Conservation (phyloP, 139 green algal species). For the Tetratostichococcus sp. region DNA sequence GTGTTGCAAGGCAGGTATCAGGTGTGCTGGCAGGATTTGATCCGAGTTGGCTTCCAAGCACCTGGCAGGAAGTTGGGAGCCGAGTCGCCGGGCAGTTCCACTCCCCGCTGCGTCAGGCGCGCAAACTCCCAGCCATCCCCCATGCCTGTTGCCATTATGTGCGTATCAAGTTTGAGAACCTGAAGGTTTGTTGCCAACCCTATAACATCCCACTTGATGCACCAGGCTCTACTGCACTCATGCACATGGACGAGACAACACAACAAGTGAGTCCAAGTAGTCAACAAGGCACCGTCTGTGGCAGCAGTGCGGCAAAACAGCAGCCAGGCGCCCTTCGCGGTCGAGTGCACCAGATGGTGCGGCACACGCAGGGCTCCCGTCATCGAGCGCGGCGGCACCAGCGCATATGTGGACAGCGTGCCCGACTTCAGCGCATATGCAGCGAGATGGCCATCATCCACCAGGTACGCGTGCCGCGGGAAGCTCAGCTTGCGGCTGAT, state of each 20-base stretch:
- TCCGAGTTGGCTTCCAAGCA: too few species aligned
- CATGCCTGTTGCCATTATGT: neutral
- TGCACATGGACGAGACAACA: too few species aligned
- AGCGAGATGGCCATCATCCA: constrained; percentile 15
- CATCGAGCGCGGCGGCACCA: neutral
- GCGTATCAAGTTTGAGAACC: neutral
- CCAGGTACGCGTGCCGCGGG: constrained; percentile 8
- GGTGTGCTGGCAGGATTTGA: too few species aligned
- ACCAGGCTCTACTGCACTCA: too few species aligned
- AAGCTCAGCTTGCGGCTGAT: constrained; percentile 20
- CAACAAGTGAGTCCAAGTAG: too few species aligned
- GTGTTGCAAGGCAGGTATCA: too few species aligned
- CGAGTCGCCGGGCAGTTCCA: neutral
- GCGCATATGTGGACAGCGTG: neutral
- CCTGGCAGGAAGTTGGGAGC: neutral
- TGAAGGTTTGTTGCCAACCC: too few species aligned
- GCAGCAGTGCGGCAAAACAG: constrained; percentile 14
- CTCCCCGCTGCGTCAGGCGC: neutral
- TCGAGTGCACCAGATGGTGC: constrained; percentile 8
- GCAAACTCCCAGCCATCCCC: neutral
- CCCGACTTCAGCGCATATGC: constrained; percentile 6
- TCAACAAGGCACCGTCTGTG: neutral
- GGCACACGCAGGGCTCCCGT: neutral
- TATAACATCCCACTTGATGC: too few species aligned
- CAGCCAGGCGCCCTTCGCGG: constrained; percentile 10